These are phyloP conservation scores for Eimeria acervulina DNA, from an alignment of 169 alveolate genomes.

Conservation along the genomic window DNA sequence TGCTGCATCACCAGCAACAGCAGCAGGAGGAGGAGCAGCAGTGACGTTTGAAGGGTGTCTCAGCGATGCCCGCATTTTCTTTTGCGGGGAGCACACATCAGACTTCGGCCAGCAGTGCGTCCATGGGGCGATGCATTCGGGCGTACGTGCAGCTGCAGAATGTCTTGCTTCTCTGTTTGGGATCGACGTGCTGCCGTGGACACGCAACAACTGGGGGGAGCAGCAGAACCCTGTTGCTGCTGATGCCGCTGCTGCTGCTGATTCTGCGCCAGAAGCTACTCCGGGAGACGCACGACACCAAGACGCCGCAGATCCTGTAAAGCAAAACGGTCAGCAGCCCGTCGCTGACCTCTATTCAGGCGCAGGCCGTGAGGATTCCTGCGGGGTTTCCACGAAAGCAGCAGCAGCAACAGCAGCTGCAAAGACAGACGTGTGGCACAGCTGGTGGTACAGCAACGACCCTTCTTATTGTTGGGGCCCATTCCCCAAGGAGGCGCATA, in stretches of 20 bases:
- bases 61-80: conserved; percentile 39
- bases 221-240: neutral
- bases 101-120: conserved; percentile 80
- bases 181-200: conserved; percentile 60
- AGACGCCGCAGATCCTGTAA: neutral
- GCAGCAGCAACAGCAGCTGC: neutral
- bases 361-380: too few relatives aligned
- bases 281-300: neutral
- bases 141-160: conserved; percentile 83
- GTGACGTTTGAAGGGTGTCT: conserved; percentile 42
- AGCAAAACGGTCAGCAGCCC: neutral
- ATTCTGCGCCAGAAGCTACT: neutral
- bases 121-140: conserved; percentile 82
- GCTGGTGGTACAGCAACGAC: conserved; percentile 62
- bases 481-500: neutral
- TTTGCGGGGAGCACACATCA: conserved; percentile 80
- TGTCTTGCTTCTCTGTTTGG: conserved; percentile 70
- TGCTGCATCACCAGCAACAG: conserved; percentile 2
- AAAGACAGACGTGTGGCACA: conserved; percentile 31
- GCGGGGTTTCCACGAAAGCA: neutral
- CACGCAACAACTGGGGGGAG: conserved; percentile 36
- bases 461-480: conserved; percentile 52
- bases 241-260: neutral
- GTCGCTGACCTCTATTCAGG: neutral
- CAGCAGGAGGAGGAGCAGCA: conserved; percentile 46